Conservation (phyloP, 306 rosid genomes). For the Begonia loranthoides region DNA sequence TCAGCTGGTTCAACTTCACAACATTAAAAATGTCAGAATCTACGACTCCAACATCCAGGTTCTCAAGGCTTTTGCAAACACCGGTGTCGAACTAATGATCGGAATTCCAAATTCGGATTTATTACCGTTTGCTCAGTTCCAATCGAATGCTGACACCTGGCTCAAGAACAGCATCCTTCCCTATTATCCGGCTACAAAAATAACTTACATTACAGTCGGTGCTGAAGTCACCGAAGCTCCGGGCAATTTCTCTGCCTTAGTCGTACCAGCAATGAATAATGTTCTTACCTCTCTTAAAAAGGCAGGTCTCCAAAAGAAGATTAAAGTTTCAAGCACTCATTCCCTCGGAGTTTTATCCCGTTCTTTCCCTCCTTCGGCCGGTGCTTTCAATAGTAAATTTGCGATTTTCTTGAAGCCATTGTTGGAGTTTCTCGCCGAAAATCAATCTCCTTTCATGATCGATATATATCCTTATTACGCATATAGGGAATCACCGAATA, state of each 20-base stretch:
- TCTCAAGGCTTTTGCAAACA: constrained; percentile 87
- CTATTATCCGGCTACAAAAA: constrained; percentile 76
- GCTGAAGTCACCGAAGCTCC: constrained; percentile 81
- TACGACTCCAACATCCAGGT: constrained; percentile 81
- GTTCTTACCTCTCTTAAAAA: constrained; percentile 68
- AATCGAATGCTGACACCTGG: constrained; percentile 86
- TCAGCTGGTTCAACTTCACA: constrained; percentile 72
- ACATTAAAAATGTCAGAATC: constrained; percentile 66
- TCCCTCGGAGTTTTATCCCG: constrained; percentile 91
- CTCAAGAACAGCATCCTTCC: constrained; percentile 80
- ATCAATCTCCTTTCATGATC: constrained; percentile 89
- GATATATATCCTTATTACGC: constrained; percentile 97
- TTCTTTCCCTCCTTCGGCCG: constrained; percentile 95
- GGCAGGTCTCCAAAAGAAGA: constrained; percentile 67
- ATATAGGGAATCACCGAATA: constrained; percentile 63
- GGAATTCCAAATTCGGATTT: constrained; percentile 77
- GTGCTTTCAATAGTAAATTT: constrained; percentile 80
- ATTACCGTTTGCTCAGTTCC: constrained; percentile 81
- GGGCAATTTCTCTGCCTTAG: constrained; percentile 47
- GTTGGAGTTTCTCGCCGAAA: constrained; percentile 92
- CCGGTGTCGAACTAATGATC: constrained; percentile 83
- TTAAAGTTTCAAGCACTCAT: constrained; percentile 83
- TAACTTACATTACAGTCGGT: constrained; percentile 83
- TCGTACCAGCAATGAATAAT: constrained; percentile 91
- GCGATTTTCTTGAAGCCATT: constrained; percentile 84